phyloP scores from a whole-genome alignment of 208 protist genomes.

The Porcisia deanei region DNA sequence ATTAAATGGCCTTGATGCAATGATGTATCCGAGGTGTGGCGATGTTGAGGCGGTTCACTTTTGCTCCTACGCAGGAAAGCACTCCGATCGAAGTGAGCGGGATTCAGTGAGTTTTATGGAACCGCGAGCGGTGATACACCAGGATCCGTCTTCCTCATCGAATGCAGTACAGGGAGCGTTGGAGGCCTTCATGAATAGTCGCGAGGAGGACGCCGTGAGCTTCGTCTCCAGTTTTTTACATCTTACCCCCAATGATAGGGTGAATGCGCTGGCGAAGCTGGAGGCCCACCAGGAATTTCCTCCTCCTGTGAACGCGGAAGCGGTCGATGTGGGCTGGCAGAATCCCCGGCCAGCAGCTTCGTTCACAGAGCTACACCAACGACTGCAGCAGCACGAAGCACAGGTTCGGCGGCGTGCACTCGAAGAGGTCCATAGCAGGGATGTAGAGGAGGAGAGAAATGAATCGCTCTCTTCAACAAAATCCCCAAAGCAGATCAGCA shows the following conservation, averaged over 20 bases:
- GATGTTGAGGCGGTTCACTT: too few relatives aligned
- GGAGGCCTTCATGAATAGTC: conserved; percentile 32
- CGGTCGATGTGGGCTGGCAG: background rate
- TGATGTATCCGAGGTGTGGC: background rate
- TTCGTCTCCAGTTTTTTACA: conserved; percentile 29
- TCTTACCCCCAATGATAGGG: conserved; percentile 17
- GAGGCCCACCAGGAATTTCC: background rate
- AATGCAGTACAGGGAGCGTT: conserved; percentile 5
- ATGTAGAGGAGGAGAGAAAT: too few relatives aligned
- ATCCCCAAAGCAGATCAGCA: too few relatives aligned
- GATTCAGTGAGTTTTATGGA: background rate
- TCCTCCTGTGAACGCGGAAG: background rate
- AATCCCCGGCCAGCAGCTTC: background rate
- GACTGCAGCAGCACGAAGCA: conserved; percentile 11
- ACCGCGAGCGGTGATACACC: background rate
- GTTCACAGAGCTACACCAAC: conserved; percentile 5
- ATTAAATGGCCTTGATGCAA: background rate
- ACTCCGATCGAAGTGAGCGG: background rate
- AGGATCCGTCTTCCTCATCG: background rate
- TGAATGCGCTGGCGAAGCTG: conserved; percentile 11
- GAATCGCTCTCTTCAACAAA: background rate
- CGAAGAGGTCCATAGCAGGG: background rate
- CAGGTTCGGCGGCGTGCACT: background rate
- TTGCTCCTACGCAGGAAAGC: conserved; percentile 4
- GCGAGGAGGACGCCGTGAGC: conserved; percentile 24